Percentiles rank a stretch among this genome's conserved stretches.
phyloP scores from a whole-genome alignment of 179 eudicot genomes.

The Corrigiola litoralis region DNA sequence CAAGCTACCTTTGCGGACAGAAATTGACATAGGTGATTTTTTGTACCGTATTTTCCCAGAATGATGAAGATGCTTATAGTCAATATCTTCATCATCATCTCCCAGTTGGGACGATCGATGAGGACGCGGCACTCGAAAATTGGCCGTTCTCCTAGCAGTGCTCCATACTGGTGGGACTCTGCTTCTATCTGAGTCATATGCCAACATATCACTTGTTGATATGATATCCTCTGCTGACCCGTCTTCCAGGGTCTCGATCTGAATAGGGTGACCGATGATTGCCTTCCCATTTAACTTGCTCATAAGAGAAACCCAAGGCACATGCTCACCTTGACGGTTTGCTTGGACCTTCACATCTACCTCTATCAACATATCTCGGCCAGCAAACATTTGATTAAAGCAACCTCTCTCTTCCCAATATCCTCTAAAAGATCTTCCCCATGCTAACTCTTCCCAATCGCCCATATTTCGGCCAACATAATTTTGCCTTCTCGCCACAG shows the following conservation, averaged over 20 bases:
- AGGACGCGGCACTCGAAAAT: conserved; percentile 60
- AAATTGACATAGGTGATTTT: conserved; percentile 30
- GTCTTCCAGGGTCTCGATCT: conserved; percentile 66
- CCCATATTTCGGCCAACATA: conserved; percentile 23
- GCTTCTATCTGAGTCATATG: conserved; percentile 31
- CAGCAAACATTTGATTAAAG: conserved; percentile 38
- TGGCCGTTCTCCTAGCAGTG: conserved; percentile 80
- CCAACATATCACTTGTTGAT: conserved; percentile 30
- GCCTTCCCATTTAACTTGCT: conserved; percentile 92
- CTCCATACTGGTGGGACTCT: conserved; percentile 57
- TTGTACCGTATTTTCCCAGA: conserved; percentile 29
- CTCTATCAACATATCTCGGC: conserved; percentile 55
- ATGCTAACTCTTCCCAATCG: conserved; percentile 57
- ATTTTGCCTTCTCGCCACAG: conserved; percentile 36
- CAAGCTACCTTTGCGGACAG: conserved; percentile 25
- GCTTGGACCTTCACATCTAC: conserved; percentile 80
- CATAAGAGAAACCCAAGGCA: conserved; percentile 86
- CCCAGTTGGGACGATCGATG: conserved; percentile 37
- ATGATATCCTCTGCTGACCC: conserved; percentile 57
- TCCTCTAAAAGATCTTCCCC: conserved; percentile 48
- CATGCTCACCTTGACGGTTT: conserved; percentile 66
- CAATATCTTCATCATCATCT: conserved; percentile 33
- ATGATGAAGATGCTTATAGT: conserved; percentile 32
- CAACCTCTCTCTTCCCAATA: conserved; percentile 53
- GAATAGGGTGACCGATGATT: conserved; percentile 89